Conservation (phyloP, 2,329 filamentous ascomycete genomes). For the Talaromyces sp. region DNA sequence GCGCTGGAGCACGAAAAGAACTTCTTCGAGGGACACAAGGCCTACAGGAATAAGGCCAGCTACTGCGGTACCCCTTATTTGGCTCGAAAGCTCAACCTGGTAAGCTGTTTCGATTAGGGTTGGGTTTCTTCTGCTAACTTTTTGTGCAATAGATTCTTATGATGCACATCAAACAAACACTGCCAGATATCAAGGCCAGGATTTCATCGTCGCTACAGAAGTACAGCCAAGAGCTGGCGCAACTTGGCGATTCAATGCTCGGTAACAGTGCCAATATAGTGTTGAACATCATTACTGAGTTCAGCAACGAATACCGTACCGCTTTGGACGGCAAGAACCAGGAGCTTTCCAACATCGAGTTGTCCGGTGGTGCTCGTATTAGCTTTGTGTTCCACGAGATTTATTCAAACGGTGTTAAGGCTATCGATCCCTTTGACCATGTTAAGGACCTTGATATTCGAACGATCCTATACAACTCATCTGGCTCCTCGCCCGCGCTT, state of each 20-base stretch:
- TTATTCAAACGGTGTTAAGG: slow-evolving; percentile 95
- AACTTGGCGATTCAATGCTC: slow-evolving; percentile 87
- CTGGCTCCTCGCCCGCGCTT: slow-evolving; percentile 91
- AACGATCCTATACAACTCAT: slow-evolving; percentile 96
- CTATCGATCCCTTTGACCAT: slow-evolving; percentile 92
- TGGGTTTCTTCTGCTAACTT: neutral
- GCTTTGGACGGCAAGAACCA: slow-evolving; percentile 95
- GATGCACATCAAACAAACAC: slow-evolving; percentile 99
- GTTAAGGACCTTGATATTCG: slow-evolving; percentile 98
- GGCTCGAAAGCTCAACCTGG: slow-evolving; percentile 89
- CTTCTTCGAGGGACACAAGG: slow-evolving; percentile 98
- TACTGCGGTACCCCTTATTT: slow-evolving; percentile 98
- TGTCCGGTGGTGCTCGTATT: slow-evolving; percentile 95
- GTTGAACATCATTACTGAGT: slow-evolving; percentile 97
- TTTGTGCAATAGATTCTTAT: slow-evolving; percentile 68
- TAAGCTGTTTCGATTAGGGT: slow-evolving; percentile 27
- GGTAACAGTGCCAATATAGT: slow-evolving; percentile 96
- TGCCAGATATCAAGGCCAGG: slow-evolving; percentile 96
- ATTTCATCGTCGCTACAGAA: slow-evolving; percentile 93
- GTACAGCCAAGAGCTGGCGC: slow-evolving; percentile 74
- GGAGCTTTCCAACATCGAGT: slow-evolving; percentile 86
- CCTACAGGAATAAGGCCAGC: slow-evolving; percentile 95
- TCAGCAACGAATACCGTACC: slow-evolving; percentile 94
- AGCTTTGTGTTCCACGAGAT: slow-evolving; percentile 99
- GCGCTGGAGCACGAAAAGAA: slow-evolving; percentile 91